Evolutionary conservation across 208 protist species (phyloP).

Genomic region (Trypanosoma avium): DNA sequence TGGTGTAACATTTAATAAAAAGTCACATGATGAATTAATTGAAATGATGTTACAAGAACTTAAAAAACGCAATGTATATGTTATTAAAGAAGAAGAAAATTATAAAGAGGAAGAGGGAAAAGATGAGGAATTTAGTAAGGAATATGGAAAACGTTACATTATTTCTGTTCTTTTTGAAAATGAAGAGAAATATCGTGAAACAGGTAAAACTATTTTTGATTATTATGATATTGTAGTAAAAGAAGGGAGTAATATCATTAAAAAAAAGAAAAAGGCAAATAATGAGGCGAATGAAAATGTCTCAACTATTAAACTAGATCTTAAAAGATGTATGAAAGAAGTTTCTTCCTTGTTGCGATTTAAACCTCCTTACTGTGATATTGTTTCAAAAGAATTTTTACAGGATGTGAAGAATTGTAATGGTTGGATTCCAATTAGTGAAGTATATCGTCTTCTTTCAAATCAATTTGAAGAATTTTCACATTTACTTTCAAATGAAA

Average conservation of each 20-base stretch:
- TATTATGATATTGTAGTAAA: conserved; percentile 24
- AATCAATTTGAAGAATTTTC: neutral
- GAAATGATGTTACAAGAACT: conserved; percentile 3
- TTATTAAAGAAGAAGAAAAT: conserved; percentile 8
- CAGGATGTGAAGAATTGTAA: conserved; percentile 22
- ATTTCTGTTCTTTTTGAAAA: conserved; percentile 5
- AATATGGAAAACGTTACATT: conserved; percentile 17
- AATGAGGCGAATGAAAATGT: neutral
- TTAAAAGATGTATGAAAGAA: conserved; percentile 33
- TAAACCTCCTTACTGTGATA: conserved; percentile 24
- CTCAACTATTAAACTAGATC: neutral
- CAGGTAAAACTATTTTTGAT: neutral
- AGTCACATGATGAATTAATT: conserved; percentile 10
- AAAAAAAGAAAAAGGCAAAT: conserved; percentile 16
- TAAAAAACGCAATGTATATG: neutral
- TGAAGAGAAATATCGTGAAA: neutral
- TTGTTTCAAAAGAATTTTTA: conserved; percentile 18
- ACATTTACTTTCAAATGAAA: conserved; percentile 19
- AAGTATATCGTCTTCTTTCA: conserved; percentile 31
- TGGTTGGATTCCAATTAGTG: conserved; percentile 52
- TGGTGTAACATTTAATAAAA: neutral
- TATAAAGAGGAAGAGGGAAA: neutral
- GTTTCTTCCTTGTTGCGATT: conserved; percentile 46
- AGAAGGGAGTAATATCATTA: conserved; percentile 7
- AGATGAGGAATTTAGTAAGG: too few species aligned